These are phyloP conservation scores for Xylaria acuta DNA, from an alignment of 495 filamentous ascomycete genomes.

Conservation along the genomic window DNA sequence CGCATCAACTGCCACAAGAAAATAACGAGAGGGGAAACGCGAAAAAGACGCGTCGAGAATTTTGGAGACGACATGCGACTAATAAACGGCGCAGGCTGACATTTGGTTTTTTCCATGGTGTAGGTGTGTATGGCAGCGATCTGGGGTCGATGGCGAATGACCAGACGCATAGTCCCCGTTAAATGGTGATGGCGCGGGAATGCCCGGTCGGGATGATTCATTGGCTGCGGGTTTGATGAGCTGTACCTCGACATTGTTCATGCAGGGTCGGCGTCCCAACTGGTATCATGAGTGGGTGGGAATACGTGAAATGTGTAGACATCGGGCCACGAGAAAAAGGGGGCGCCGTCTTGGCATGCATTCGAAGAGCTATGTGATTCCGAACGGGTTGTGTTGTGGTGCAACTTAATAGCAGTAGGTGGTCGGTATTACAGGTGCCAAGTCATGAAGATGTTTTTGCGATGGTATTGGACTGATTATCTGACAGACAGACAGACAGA, in stretches of 20 bases:
- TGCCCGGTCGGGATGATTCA: conserved; percentile 13
- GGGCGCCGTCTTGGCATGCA: conserved; percentile 23
- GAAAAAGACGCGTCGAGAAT: conserved; percentile 14
- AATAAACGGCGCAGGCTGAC: not conserved
- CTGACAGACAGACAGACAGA: not conserved
- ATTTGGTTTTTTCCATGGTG: conserved; percentile 1
- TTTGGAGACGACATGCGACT: conserved; percentile 1
- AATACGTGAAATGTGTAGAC: conserved; percentile 6
- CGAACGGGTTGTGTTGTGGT: conserved; percentile 2
- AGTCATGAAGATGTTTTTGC: not conserved
- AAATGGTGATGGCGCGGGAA: conserved; percentile 14
- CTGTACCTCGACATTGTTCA: conserved; percentile 24
- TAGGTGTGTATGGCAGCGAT: not conserved
- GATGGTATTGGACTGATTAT: not conserved
- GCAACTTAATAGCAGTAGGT: not conserved
- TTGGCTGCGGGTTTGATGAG: conserved; percentile 24
- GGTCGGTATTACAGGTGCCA: not conserved
- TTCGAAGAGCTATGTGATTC: conserved; percentile 14
- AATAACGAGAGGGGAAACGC: not conserved
- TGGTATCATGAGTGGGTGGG: conserved; percentile 18
- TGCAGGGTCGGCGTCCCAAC: conserved; percentile 18
- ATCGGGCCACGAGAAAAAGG: conserved; percentile 22
- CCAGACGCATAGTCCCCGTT: not conserved
- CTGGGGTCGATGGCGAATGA: not conserved
- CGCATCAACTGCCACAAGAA: not conserved